Base-by-base conservation (phyloP, 306 rosid species). In the Vigna unguiculata region DNA sequence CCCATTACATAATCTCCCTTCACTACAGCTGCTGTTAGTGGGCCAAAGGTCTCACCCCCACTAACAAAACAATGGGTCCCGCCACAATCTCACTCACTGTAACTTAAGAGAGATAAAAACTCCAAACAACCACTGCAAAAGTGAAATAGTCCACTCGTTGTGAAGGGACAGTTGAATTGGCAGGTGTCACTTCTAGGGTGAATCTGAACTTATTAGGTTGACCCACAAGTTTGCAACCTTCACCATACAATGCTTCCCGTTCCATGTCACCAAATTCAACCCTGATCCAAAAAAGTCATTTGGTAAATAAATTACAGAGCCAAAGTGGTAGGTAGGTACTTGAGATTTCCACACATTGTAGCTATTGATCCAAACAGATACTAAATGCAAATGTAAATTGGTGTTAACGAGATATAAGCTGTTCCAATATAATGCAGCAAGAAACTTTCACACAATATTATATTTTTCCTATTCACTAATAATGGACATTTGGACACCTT, bases 161-260 rank as follows among this genome's bases (percentile, higher is more conserved):
- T 64, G 76, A 85, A 32, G 81, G 77, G 76, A 65, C 72, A 48
- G 48, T 76, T 51, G 79, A 62, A 70, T 57, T 59, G 48, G 73
- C 69, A 72, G 63, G 55, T 25, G 43, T 80, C 81, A 83, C 80
- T 69, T 76, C 40, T 58, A 24, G 20, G 97, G 97, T 64, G 90
- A 88, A 79, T 83, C 88, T 7, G 86, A 70, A 77, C 90, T 83
- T 67, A 95, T 76, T 65, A 85, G 86, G 88, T 95, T 95, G 51
- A 83, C 69, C 98, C 98, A 95, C 84, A 95, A 73, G 84, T 95
- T 92, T 4, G 95, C 97, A 2, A 95, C 87, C 28, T 76, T 84
- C 74, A 95, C 71, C 15, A 89, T 83, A 89, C 72, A 92, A 75
- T 71, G 81, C 82, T 88, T 78, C 73, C 90, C 96, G 30, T 90